Percentiles rank a stretch among this genome's conserved stretches.
Conservation (phyloP, 805 yeast genomes). For the Barnettozyma vustinii region DNA sequence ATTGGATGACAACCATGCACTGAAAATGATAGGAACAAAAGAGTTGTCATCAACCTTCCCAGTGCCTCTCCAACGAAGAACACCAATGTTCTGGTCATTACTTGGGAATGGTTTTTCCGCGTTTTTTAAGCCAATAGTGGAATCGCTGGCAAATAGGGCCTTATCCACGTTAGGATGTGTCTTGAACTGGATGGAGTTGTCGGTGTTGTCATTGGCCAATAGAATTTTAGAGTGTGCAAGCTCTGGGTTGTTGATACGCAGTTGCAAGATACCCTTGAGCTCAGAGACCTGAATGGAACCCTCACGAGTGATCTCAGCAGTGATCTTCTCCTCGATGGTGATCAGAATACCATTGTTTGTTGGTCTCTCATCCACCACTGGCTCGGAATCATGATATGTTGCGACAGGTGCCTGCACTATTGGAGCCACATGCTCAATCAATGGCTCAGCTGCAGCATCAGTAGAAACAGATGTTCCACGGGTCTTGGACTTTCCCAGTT, state of each 20-base stretch:
- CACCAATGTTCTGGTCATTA: constrained; percentile 86
- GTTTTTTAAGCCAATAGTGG: constrained; percentile 71
- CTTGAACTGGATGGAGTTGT: constrained; percentile 63
- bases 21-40: constrained; percentile 61
- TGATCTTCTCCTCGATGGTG: constrained; percentile 68
- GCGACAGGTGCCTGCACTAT: not conserved
- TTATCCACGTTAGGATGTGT: constrained; percentile 97
- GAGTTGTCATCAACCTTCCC: constrained; percentile 54
- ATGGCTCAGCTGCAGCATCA: constrained; percentile 26
- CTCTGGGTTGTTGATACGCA: constrained; percentile 76
- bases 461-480: constrained; percentile 15
- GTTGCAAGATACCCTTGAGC: constrained; percentile 84
- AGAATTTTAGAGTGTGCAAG: constrained; percentile 62
- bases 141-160: constrained; percentile 49
- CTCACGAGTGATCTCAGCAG: constrained; percentile 77
- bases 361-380: constrained; percentile 26
- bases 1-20: constrained; percentile 78
- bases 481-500: constrained; percentile 53
- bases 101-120: constrained; percentile 79
- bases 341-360: constrained; percentile 75
- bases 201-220: constrained; percentile 44
- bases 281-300: constrained; percentile 70
- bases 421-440: constrained; percentile 24
- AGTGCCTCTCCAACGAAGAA: constrained; percentile 83
- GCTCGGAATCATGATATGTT: constrained; percentile 12